Evolutionary conservation across 2,329 filamentous ascomycete species (phyloP).

Genomic region (Alternaria sp.): DNA sequence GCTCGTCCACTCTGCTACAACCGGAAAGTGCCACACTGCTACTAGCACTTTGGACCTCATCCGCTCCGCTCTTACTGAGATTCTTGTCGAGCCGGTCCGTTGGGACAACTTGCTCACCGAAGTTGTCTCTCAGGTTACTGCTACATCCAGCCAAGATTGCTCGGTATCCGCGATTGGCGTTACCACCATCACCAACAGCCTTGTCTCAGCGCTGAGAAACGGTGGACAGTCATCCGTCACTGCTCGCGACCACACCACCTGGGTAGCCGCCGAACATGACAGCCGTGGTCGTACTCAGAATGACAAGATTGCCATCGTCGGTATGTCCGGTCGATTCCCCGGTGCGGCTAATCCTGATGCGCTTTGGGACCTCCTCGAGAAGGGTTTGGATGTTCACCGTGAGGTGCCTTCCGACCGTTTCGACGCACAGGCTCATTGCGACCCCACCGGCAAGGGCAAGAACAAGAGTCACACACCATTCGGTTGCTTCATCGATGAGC

Average conservation of each 20-base stretch:
- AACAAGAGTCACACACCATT: constrained; percentile 81
- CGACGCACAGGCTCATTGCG: constrained; percentile 73
- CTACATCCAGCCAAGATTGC: constrained; percentile 51
- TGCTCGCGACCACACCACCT: constrained; percentile 56
- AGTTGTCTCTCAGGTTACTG: constrained; percentile 57
- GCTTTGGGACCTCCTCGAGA: constrained; percentile 77
- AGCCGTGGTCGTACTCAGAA: constrained; percentile 58
- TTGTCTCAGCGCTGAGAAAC: constrained; percentile 63
- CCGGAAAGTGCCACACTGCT: constrained; percentile 56
- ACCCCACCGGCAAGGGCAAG: constrained; percentile 74
- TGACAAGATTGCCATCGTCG: constrained; percentile 84
- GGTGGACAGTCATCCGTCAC: constrained; percentile 57
- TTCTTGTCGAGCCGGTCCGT: constrained; percentile 57
- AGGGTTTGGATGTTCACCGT: constrained; percentile 77
- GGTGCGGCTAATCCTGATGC: constrained; percentile 74
- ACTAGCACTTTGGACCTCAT: constrained; percentile 57
- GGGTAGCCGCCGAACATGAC: constrained; percentile 45
- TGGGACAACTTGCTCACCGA: constrained; percentile 61
- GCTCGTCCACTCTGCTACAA: constrained; percentile 58
- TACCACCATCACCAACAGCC: constrained; percentile 63
- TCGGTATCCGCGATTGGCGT: constrained; percentile 60
- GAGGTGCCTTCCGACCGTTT: constrained; percentile 75
- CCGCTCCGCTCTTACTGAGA: constrained; percentile 54
- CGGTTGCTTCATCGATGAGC: constrained; percentile 78
- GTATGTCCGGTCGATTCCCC: constrained; percentile 80